Base-by-base conservation (phyloP, 768 basidiomycete species). In the Guyanaporus albipodus region DNA sequence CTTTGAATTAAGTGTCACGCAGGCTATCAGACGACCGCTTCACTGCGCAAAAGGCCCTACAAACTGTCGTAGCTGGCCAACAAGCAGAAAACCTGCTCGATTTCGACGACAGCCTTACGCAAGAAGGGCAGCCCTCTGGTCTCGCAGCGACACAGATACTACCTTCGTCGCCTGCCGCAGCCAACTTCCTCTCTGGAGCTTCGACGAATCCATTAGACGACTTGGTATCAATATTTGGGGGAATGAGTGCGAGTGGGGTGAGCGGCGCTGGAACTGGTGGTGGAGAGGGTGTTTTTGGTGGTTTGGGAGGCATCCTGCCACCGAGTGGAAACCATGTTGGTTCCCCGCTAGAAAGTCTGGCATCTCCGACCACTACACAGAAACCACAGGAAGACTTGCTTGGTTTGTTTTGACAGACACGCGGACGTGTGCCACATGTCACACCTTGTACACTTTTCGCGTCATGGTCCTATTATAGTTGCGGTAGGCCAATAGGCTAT, bases 11-110 rank as follows among this genome's bases (percentile, higher is more conserved):
- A 59, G 5, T 1, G 27, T 29, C 24, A 17, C 19, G 26, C 54
- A 82, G 79, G 44, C 67, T 75, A 37, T 73, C 73, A 6, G 89
- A 91, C 50, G 90, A 93, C 53, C 82, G 78, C 15, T 73, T 80
- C 44, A 80, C 83, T 2, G 72, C 85, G 19, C 77, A 90, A 60
- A 91, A 88, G 57, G 92, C 92, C 2, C 68, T 97, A n/a, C 47
- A 93, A 57, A 93, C 92, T 1, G 87, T 97, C 34, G 91, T 80
- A 21, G 83, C 84, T 3, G 95, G 95, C 9, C 90, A 93, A 67
- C 88, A 91, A 67, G 82, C 92, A 12, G 95, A 98, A 67, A 97
- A 98, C 64, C 71, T 96, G 6, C 83, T 97, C 50, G 93, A 97
- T 69, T 93, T 97, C 65, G 91, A 91, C 66, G 90, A 92, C 55